Conservation (phyloP, 441 rosid species). For the Gossypium davidsonii region DNA sequence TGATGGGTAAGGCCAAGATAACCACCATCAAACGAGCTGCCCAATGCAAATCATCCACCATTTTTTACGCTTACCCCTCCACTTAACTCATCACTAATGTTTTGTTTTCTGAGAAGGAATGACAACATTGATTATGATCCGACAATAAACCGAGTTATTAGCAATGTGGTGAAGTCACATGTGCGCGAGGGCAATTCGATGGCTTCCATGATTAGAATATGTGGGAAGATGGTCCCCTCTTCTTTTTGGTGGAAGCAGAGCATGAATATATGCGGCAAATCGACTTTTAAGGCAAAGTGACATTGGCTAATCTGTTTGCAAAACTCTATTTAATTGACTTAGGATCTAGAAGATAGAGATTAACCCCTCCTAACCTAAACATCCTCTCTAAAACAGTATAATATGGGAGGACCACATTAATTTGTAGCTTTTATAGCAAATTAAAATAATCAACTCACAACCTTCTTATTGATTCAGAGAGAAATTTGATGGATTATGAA, state of each 20-base stretch:
- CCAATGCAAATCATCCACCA: too few relatives aligned
- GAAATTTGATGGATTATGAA: too few relatives aligned
- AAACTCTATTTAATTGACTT: background rate
- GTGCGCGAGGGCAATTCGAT: background rate
- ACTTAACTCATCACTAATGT: too few relatives aligned
- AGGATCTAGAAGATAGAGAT: background rate
- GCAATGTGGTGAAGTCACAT: background rate
- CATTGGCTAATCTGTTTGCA: background rate
- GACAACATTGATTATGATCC: too few relatives aligned
- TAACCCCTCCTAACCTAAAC: background rate
- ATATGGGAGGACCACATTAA: background rate
- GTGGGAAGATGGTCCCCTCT: background rate
- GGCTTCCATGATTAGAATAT: background rate
- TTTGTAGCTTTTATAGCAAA: background rate
- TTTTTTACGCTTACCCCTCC: too few relatives aligned
- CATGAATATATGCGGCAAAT: background rate
- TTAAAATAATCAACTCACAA: background rate
- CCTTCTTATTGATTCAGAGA: background rate
- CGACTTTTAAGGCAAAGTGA: background rate
- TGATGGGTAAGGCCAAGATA: background rate
- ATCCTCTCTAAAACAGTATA: background rate
- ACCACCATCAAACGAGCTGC: constrained; percentile 3
- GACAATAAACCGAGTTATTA: too few relatives aligned
- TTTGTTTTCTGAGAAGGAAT: too few relatives aligned
- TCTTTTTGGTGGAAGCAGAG: too few relatives aligned